Evolutionary conservation across 768 basidiomycete species (phyloP), one percentile per base, ranked within the genome.

Genomic region (Leccinum sublutescens): DNA sequence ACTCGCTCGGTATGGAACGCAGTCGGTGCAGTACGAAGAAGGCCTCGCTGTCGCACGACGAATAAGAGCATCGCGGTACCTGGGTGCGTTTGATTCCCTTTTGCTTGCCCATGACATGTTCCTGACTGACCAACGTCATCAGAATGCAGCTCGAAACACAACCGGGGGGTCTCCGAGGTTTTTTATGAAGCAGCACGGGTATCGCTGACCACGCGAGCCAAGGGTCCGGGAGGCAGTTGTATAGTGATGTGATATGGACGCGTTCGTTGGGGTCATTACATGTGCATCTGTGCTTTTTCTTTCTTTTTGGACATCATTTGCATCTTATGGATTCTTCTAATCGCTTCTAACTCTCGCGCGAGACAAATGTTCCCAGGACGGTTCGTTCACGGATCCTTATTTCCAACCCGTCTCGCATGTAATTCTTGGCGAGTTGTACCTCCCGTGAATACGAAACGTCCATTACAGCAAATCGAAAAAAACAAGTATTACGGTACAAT

Each of bases 71-170:
- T 93, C 88, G 52, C 85, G 96, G 34, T 98, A 98, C 76, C 82
- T 98, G 2, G 96, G 94, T 93, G 60, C 34, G 23, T 23, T 83
- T 78, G n/a, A 54, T 48, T 38, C 21, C 52, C 5, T 53, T 36
- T 53, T 36, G 34, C 10, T 17, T 56, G n/a, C 4, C 4, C 29
- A 17, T 27, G 9, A 10, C 51, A 25, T 19, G n/a, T 5, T n/a
- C 33, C 14, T 38, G 25, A 36, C 49, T 58, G 53, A 57, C 21
- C 12, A 17, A 5, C 36, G 29, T 49, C 47, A 33, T 56, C 27
- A 97, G 95, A 98, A 79, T 98, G 96, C 71, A 96, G 94, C 63
- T 95, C 96, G 8, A 98, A 98, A 74, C 94, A 96, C 68, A 95
- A 97, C 65, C 85, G 96, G 51, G 96, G 96, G 4, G 95, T 98